These are phyloP conservation scores for Boletus huronensis DNA, from an alignment of 768 basidiomycete species.

Conservation along the genomic window DNA sequence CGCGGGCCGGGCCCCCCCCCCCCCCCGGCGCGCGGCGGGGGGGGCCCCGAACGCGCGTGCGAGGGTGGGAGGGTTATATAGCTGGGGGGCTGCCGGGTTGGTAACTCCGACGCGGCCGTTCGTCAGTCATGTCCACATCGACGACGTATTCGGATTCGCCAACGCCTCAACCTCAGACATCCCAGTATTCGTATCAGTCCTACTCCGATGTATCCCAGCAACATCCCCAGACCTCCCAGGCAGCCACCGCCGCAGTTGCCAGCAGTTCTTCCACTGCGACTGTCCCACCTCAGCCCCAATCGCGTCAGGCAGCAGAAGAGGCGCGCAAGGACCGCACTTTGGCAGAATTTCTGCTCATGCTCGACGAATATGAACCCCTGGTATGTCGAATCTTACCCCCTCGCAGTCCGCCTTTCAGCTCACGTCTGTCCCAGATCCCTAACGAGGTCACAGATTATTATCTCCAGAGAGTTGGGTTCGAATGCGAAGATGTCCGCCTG, in stretches of 20 bases:
- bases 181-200: conserved; percentile 17
- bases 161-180: conserved; percentile 28
- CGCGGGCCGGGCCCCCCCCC: too few species aligned
- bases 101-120: conserved; percentile 29
- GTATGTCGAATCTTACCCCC: conserved; percentile 42
- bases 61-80: too few species aligned
- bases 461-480: conserved; percentile 92
- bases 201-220: conserved; percentile 22
- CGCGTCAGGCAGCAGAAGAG: conserved; percentile 72
- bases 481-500: conserved; percentile 92
- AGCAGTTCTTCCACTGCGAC: conserved; percentile 19
- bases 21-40: too few species aligned
- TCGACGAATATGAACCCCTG: conserved; percentile 95
- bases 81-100: neutral
- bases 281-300: conserved; percentile 36
- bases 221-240: conserved; percentile 19
- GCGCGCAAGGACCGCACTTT: conserved; percentile 86
- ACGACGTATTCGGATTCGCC: conserved; percentile 31
- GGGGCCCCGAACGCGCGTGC: too few species aligned
- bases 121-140: conserved; percentile 31
- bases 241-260: conserved; percentile 12
- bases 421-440: conserved; percentile 62
- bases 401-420: neutral
- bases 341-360: conserved; percentile 91
- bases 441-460: conserved; percentile 98